Conservation (phyloP, 2,329 filamentous ascomycete genomes). For the Endoconidiophora polonica region DNA sequence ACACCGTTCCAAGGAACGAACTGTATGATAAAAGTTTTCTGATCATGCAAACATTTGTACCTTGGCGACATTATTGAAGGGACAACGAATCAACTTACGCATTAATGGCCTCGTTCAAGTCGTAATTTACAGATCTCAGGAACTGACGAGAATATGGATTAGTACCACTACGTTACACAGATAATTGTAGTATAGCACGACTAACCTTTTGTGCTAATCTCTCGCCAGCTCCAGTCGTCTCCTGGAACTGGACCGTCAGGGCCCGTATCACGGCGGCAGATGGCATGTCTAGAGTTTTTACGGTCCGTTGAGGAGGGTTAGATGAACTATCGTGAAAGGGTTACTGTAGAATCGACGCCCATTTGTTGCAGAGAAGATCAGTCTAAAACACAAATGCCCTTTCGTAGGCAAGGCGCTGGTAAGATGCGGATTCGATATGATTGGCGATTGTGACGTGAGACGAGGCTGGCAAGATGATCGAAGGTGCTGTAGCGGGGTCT, state of each 20-base stretch:
- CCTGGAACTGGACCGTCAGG: constrained; percentile 26
- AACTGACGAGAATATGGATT: constrained; percentile 3
- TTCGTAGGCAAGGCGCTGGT: no score
- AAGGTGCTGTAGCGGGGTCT: not conserved
- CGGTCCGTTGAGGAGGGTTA: not conserved
- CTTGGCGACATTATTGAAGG: constrained; percentile 12
- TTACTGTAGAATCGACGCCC: no score
- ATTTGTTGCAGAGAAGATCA: no score
- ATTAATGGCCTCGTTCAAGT: constrained; percentile 37
- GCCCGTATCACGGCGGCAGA: constrained; percentile 21
- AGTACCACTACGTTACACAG: not conserved
- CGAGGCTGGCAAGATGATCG: no score
- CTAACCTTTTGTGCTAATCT: constrained; percentile 25
- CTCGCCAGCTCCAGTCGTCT: constrained; percentile 27
- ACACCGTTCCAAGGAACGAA: no score
- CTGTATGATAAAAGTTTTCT: no score
- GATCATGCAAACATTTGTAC: no score
- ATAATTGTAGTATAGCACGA: no score
- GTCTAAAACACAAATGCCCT: no score
- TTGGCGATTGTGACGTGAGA: no score
- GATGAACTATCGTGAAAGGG: not conserved
- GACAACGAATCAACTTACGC: constrained; percentile 30
- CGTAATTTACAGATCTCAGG: constrained; percentile 24
- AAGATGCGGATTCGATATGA: no score
- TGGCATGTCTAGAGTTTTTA: not conserved